A percentile compares a stretch with the other conserved stretches of the same genome.
phyloP scores from a whole-genome alignment of 805 yeast species.

The Saccharomyces jurei region DNA sequence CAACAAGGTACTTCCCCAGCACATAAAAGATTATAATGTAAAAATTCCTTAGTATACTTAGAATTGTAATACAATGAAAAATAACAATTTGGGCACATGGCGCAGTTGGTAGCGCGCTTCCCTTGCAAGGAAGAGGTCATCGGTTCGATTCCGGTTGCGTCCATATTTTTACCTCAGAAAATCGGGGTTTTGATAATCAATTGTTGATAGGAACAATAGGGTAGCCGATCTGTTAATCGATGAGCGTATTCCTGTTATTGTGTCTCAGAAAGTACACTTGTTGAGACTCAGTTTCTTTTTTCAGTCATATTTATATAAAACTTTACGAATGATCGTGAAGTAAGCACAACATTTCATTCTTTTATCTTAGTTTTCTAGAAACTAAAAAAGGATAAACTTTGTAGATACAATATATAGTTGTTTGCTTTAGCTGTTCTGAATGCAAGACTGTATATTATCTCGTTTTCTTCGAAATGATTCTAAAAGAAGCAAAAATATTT shows the following conservation, averaged over 20 bases:
- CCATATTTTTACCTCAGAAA: slow-evolving; percentile 31
- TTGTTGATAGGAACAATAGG: neutral
- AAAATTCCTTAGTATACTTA: too few relatives aligned
- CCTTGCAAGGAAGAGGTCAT: slow-evolving; percentile 72
- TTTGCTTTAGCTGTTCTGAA: neutral
- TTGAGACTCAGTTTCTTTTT: too few relatives aligned
- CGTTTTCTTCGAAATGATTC: neutral
- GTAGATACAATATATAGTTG: neutral
- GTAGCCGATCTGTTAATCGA: neutral
- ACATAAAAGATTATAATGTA: too few relatives aligned
- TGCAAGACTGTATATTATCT: neutral
- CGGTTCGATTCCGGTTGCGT: slow-evolving; percentile 73
- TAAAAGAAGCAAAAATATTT: neutral
- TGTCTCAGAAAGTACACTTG: too few relatives aligned
- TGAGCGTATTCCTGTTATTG: too few relatives aligned
- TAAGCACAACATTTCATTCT: too few relatives aligned
- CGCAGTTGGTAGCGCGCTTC: slow-evolving; percentile 77
- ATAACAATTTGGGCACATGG: slow-evolving; percentile 35
- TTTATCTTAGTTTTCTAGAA: neutral
- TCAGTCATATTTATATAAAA: too few relatives aligned
- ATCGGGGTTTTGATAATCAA: neutral
- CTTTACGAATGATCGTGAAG: too few relatives aligned
- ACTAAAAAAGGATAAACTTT: neutral
- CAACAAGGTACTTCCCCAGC: too few relatives aligned
- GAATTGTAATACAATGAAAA: too few relatives aligned